Evolutionary conservation across 257 asterid genomes (phyloP), one percentile per base, ranked within the genome.

Genomic region (Petunia secreta): DNA sequence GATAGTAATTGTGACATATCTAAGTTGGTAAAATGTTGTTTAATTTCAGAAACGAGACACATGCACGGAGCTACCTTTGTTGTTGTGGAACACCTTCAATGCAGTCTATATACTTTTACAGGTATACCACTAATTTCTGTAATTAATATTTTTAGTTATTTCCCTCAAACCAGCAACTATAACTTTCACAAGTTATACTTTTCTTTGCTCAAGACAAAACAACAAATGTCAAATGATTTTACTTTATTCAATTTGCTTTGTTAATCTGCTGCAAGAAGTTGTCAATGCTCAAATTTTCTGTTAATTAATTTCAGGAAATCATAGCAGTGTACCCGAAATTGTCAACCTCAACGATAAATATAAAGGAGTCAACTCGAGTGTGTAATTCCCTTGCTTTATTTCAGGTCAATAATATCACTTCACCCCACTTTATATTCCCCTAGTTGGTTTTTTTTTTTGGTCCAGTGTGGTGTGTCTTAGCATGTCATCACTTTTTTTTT

Each of bases 341-440:
- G 54, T n/a, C 58, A n/a, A 75, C 85, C 6, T 10, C 55, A 57
- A 63, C 0, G 77, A 2, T 82, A 11, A 36, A 80, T 39, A 43
- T 14, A 8, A 34, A 7, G 10, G 85, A 82, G 37, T 69, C 52
- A n/a, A 52, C 62, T 38, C 80, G 80, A 11, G 66, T 34, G 38
- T 78, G 63, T 75, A 44, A 41, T 34, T 71, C 79, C 39, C 79
- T 82, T 60, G 63, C 82, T 44, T 16, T 78, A 25, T 64, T 82
- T 57, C 82, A 82, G 82, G 85, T 82, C 38, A 63, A 58, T 65
- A n/a, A 25, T 40, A 1, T 25, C 25, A n/a, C n/a, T n/a, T n/a
- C n/a, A n/a, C n/a, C n/a, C n/a, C n/a, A n/a, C n/a, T n/a, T n/a
- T n/a, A n/a, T n/a, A n/a, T n/a, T n/a, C n/a, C n/a, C n/a, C n/a